Evolutionary conservation across 768 basidiomycete species (phyloP).

Genomic region (Suillus luteus): DNA sequence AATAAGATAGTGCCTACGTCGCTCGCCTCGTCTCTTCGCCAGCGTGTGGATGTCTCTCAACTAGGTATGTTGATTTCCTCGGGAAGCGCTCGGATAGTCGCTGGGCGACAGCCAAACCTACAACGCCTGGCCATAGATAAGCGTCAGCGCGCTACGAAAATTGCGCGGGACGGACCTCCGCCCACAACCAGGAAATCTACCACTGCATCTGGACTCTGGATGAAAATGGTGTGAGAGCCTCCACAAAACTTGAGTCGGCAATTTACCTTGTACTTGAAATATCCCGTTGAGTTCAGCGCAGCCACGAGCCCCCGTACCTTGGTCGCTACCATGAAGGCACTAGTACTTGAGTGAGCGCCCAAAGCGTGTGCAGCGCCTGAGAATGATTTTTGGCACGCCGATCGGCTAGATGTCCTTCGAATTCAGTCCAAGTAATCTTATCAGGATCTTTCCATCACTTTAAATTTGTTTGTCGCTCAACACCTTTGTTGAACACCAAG

Average conservation of each 20-base stretch:
- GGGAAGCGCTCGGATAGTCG: constrained; percentile 66
- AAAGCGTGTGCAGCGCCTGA: background rate
- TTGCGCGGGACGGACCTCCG: constrained; percentile 53
- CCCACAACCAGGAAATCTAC: constrained; percentile 90
- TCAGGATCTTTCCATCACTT: constrained; percentile 5
- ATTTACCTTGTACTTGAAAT: constrained; percentile 62
- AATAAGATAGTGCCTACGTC: constrained; percentile 2
- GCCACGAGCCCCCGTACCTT: constrained; percentile 53
- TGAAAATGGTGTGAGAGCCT: background rate
- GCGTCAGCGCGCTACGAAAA: background rate
- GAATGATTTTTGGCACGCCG: background rate
- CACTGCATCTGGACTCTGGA: constrained; percentile 61
- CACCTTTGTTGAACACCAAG: background rate
- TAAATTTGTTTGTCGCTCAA: background rate
- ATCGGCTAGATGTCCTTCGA: constrained; percentile 14
- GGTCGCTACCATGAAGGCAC: constrained; percentile 30
- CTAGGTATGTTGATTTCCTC: constrained; percentile 70
- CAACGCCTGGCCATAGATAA: constrained; percentile 53
- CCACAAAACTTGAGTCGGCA: background rate
- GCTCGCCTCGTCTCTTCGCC: constrained; percentile 86
- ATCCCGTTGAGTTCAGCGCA: constrained; percentile 61
- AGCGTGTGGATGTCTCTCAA: constrained; percentile 72
- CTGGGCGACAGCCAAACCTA: constrained; percentile 86
- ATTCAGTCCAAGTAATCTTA: constrained; percentile 11
- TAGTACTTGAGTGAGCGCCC: background rate